A percentile compares a stretch with the other conserved stretches of the same genome.
phyloP scores from a whole-genome alignment of 345 rosid species.

The Hirschfeldia incana region DNA sequence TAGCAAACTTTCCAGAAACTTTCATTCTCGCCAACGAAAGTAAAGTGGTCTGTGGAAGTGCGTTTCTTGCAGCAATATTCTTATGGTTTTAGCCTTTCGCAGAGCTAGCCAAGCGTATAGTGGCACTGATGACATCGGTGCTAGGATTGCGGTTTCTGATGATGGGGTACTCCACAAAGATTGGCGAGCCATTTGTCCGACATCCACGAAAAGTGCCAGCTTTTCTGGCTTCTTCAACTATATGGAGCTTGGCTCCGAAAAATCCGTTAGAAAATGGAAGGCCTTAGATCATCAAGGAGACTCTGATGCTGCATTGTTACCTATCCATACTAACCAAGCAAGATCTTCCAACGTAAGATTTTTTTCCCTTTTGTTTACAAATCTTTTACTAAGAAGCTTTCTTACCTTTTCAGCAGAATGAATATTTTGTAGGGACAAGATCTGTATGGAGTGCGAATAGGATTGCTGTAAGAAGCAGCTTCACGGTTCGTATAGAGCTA shows the following conservation, averaged over 20 bases:
- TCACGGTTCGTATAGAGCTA: conserved; percentile 78
- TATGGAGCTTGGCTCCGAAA: conserved; percentile 53
- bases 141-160: too few species aligned
- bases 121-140: too few species aligned
- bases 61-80: too few species aligned
- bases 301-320: conserved; percentile 48
- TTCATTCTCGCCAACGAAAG: too few species aligned
- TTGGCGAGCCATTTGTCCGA: conserved; percentile 36
- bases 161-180: conserved; percentile 27
- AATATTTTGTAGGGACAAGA: conserved; percentile 63
- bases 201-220: conserved; percentile 66
- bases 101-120: too few species aligned
- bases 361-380: not conserved
- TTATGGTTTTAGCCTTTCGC: too few species aligned
- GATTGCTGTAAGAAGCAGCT: conserved; percentile 73
- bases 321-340: conserved; percentile 57
- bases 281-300: conserved; percentile 55
- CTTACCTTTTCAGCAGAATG: conserved; percentile 37
- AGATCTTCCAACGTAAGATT: conserved; percentile 10
- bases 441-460: conserved; percentile 67
- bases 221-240: conserved; percentile 57
- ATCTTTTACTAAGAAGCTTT: not conserved
- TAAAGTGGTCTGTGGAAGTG: too few species aligned
- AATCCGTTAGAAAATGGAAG: conserved; percentile 67
- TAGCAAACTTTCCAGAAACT: too few species aligned